Conservation (phyloP, 177 flowering plant species). For the Vitis hybrid region DNA sequence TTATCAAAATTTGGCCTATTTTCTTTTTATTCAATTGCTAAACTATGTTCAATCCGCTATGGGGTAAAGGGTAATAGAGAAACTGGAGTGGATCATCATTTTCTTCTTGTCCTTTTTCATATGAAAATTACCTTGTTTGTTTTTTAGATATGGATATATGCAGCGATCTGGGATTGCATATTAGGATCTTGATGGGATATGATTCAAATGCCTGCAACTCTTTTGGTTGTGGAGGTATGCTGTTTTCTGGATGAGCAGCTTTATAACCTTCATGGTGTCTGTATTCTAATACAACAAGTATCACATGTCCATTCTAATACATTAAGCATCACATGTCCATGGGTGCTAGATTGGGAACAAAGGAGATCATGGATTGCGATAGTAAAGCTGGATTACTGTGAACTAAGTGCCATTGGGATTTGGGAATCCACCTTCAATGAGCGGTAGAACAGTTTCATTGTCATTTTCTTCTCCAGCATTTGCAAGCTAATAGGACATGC, state of each 20-base stretch:
- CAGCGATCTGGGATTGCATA: constrained; percentile 80
- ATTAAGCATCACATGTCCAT: constrained; percentile 61
- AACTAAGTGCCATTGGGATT: constrained; percentile 44
- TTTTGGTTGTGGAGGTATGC: constrained; percentile 86
- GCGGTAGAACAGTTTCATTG: constrained; percentile 28
- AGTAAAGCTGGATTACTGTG: constrained; percentile 66
- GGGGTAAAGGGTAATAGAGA: constrained; percentile 1
- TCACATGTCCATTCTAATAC: constrained; percentile 49
- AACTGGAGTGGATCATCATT: constrained; percentile 7
- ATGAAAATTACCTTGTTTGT: constrained; percentile 43
- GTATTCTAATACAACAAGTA: constrained; percentile 54
- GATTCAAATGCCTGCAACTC: constrained; percentile 70
- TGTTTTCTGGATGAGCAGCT: constrained; percentile 61
- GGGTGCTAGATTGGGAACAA: constrained; percentile 75
- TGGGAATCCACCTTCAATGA: constrained; percentile 29
- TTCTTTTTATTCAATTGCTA: too few species aligned
- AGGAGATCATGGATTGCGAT: constrained; percentile 59
- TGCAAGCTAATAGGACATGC: constrained; percentile 37
- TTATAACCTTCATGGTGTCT: constrained; percentile 50
- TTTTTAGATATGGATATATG: constrained; percentile 76
- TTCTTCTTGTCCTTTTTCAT: constrained; percentile 9
- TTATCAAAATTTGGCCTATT: not conserved
- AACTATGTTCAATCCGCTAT: not conserved
- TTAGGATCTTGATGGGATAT: constrained; percentile 78
- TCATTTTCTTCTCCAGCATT: constrained; percentile 27